Percentiles rank a stretch among this genome's conserved stretches.
phyloP scores from a whole-genome alignment of 192 early-diverging fungal genomes.

The Coemansia sp. region DNA sequence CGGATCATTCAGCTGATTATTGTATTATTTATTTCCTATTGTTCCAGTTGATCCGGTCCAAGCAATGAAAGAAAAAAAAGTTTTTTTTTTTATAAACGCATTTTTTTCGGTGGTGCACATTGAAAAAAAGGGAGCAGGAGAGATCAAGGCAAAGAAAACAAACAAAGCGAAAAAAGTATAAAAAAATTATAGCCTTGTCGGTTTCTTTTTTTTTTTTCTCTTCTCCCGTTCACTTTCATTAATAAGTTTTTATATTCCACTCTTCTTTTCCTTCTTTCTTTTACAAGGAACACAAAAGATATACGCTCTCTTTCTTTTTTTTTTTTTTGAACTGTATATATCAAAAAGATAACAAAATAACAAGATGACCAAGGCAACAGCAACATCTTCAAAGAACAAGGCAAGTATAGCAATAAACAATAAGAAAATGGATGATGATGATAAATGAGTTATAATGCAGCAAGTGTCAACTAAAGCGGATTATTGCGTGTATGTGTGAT shows the following conservation, averaged over 20 bases:
- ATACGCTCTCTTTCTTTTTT: conserved; percentile 3
- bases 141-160: too few relatives aligned
- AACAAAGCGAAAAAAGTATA: too few relatives aligned
- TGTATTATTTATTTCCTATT: too few relatives aligned
- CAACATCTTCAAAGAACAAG: conserved; percentile 5
- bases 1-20: too few relatives aligned
- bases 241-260: conserved; percentile 4
- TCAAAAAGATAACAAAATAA: not conserved
- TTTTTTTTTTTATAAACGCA: too few relatives aligned
- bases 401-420: conserved; percentile 12
- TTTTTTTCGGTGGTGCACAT: too few relatives aligned
- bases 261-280: not conserved
- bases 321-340: conserved; percentile 17
- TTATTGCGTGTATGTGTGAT: not conserved
- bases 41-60: too few relatives aligned
- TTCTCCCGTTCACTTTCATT: not conserved
- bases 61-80: too few relatives aligned
- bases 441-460: not conserved
- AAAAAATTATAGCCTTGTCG: too few relatives aligned
- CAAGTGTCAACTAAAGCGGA: not conserved
- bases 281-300: not conserved
- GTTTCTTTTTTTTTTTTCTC: not conserved
- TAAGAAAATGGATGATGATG: not conserved
- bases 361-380: conserved; percentile 11
- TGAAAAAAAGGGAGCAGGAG: too few relatives aligned